Conservation (phyloP, 2,329 filamentous ascomycete species). For the Nemania sp. region DNA sequence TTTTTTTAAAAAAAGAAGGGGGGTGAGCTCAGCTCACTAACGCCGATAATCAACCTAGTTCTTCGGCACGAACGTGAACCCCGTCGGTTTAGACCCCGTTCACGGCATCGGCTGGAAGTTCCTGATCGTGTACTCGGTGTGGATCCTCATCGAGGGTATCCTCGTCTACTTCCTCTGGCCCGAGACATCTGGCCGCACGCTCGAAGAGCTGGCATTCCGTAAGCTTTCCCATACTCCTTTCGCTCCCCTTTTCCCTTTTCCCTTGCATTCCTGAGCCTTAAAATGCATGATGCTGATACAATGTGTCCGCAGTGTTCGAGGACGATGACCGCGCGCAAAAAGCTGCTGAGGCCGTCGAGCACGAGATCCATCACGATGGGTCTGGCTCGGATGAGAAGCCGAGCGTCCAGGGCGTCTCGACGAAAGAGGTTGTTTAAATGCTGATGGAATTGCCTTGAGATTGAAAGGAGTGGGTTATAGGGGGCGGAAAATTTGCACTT, state of each 20-base stretch:
- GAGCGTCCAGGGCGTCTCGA: too few species aligned
- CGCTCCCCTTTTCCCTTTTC: too few species aligned
- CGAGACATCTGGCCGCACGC: conserved; percentile 73
- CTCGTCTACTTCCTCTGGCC: conserved; percentile 78
- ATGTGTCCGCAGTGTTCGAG: conserved; percentile 34
- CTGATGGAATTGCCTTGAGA: background rate
- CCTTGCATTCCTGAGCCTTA: too few species aligned
- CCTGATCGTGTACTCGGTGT: conserved; percentile 36
- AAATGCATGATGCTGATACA: conserved; percentile 23
- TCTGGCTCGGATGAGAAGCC: conserved; percentile 28
- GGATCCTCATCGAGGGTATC: conserved; percentile 34
- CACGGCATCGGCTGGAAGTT: conserved; percentile 37
- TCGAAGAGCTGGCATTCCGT: conserved; percentile 61
- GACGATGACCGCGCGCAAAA: conserved; percentile 31
- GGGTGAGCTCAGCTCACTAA: too few species aligned
- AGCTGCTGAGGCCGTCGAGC: conserved; percentile 35
- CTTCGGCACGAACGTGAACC: conserved; percentile 45
- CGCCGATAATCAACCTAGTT: conserved; percentile 38
- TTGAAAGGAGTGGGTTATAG: background rate
- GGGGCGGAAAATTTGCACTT: too few species aligned
- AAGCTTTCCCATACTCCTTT: conserved; percentile 18
- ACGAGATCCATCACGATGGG: conserved; percentile 35
- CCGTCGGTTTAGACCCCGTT: conserved; percentile 39
- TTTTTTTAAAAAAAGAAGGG: too few species aligned
- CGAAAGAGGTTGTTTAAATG: background rate